These are phyloP conservation scores for Climacium dendroides DNA, from an alignment of 225 moss, liverwort and hornwort species.

Conservation along the genomic window DNA sequence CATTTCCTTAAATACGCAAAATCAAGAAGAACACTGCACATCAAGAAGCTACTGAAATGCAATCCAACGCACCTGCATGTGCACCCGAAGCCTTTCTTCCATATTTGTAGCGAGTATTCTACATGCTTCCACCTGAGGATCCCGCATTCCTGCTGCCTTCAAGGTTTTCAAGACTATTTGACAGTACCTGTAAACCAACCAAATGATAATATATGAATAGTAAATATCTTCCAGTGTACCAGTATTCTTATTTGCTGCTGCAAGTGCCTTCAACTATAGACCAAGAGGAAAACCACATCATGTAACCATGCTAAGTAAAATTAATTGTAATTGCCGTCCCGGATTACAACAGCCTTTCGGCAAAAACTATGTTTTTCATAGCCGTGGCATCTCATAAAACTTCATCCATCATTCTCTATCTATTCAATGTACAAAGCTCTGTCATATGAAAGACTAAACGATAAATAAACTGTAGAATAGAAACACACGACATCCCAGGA, in stretches of 20 bases:
- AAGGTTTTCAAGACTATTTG: constrained; percentile 71
- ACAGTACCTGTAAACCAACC: constrained; percentile 62
- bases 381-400: not conserved
- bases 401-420: not conserved
- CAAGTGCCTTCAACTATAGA: not conserved
- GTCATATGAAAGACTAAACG: not conserved
- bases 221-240: not conserved
- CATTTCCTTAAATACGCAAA: not conserved
- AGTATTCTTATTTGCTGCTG: not conserved
- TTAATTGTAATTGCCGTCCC: not conserved
- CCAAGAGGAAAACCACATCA: not conserved
- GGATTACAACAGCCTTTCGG: not conserved
- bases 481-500: not conserved
- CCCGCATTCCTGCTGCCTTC: constrained; percentile 73
- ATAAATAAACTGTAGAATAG: not conserved
- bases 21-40: not conserved
- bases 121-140: constrained; percentile 67
- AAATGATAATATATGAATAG: not conserved
- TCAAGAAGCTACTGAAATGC: not conserved
- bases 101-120: constrained; percentile 54
- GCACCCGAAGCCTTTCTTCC: constrained; percentile 78
- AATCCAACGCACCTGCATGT: constrained; percentile 49
- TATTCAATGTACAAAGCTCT: not conserved
- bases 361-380: not conserved
- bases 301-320: not conserved